Evolutionary conservation across 202 grass and related monocot species (phyloP), one percentile per base, ranked within the genome.

Genomic region (Setaria italica): DNA sequence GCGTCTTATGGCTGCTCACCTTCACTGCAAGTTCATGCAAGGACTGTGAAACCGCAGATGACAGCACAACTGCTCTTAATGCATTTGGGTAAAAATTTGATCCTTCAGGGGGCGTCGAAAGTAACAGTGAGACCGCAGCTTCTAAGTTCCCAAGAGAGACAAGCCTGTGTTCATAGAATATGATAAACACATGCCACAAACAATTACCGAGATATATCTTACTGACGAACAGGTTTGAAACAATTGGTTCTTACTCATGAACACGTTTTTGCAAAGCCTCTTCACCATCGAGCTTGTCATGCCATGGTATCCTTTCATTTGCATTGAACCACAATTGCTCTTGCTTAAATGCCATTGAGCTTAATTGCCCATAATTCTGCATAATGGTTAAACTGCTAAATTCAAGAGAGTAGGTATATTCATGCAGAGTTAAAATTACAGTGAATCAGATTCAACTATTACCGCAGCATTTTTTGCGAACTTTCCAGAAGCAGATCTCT

Each of bases 21-120:
- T 99, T 99, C 51, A 99, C 96, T 84, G 96, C 96, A 88, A 99
- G 96, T 80, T 99, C 96, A 92, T 99, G 96, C 81, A 99, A 94
- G 72, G 96, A 99, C 77, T 74, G 86, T 58, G 96, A 99, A 53
- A 96, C 96, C 64, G 96, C 93, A 85, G 96, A 95, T 43, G 91
- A 99, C 42, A 99, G 81, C 84, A 95, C 96, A 85, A 96, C 96
- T 76, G 96, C 96, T 90, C 96, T 88, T 77, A 99, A 90, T 76
- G 93, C 96, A 92, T 99, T 99, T 65, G 93, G 91, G 62, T 99
- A 99, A 91, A 99, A 99, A 72, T 99, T 91, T 90, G 93, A 65
- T 77, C 93, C 96, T 90, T 99, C 96, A 55, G 96, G 96, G 57
- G 96, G 91, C 0, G 91, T 99, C 25, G 96, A 99, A 83, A 99